A percentile compares a stretch with the other conserved stretches of the same genome.
phyloP scores from a whole-genome alignment of 1,139 yeast species.

The Chernovozyma aurita region DNA sequence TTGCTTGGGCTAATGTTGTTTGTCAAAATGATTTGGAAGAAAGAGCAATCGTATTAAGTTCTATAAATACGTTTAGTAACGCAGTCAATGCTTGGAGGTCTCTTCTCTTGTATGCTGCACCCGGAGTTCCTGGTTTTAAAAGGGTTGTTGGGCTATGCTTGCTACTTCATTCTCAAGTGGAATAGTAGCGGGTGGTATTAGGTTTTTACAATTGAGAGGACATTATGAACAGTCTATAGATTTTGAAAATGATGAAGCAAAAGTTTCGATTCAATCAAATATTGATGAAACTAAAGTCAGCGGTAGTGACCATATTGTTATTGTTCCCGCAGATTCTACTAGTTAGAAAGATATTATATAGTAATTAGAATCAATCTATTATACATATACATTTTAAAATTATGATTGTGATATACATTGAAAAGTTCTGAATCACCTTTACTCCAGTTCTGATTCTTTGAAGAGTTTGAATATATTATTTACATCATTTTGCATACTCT shows the following conservation, averaged over 20 bases:
- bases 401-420: too few species aligned
- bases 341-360: too few species aligned
- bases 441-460: constrained; percentile 27
- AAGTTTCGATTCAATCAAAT: neutral
- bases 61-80: constrained; percentile 61
- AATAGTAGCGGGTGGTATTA: constrained; percentile 17
- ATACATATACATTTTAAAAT: too few species aligned
- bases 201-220: constrained; percentile 34
- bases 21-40: constrained; percentile 52
- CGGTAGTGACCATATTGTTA: too few species aligned
- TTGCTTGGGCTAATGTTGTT: constrained; percentile 58
- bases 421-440: too few species aligned
- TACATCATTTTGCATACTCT: constrained; percentile 63
- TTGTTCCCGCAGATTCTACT: too few species aligned
- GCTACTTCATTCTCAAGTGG: constrained; percentile 39
- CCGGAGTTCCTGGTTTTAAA: constrained; percentile 46
- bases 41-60: constrained; percentile 54
- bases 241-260: too few species aligned
- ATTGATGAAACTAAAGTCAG: too few species aligned
- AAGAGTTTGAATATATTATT: constrained; percentile 48
- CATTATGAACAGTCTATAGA: too few species aligned
- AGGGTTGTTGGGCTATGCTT: constrained; percentile 54
- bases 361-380: too few species aligned
- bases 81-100: constrained; percentile 67
- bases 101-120: constrained; percentile 45